A percentile compares a stretch with the other conserved stretches of the same genome.
These are phyloP conservation scores for Rhododendron mucronatum DNA, from an alignment of 148 eudicot genomes.

Conservation along the genomic window DNA sequence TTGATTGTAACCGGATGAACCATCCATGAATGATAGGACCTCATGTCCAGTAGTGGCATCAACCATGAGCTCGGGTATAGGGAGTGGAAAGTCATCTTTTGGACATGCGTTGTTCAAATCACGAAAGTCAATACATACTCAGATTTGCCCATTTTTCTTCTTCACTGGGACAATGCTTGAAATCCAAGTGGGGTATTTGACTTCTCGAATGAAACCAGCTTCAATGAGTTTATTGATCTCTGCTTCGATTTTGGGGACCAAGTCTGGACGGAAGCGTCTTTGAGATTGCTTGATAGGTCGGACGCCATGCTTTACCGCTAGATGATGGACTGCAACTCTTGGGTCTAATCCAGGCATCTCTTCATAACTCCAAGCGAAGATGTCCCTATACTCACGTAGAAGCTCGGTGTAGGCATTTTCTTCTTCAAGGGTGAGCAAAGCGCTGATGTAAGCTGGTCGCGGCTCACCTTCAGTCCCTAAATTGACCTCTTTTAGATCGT, in stretches of 20 bases:
- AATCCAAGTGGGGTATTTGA: background rate
- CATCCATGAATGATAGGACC: no score
- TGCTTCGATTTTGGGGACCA: background rate
- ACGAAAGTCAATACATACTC: background rate
- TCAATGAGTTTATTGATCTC: background rate
- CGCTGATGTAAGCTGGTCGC: no score
- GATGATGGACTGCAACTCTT: no score
- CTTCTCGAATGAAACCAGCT: background rate
- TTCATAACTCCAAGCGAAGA: no score
- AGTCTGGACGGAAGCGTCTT: background rate
- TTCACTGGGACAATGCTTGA: background rate
- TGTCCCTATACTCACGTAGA: no score
- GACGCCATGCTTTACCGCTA: no score
- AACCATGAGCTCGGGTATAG: background rate
- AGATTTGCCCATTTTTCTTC: background rate
- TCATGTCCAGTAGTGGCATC: background rate
- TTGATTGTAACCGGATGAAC: background rate
- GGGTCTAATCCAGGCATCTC: no score
- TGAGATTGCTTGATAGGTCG: background rate
- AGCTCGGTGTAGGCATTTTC: no score
- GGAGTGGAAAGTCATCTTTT: background rate
- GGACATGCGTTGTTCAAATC: background rate
- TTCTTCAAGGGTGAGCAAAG: no score
- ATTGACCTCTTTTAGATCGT: no score
- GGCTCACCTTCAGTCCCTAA: no score